Conservation (phyloP, 2,329 filamentous ascomycete genomes). For the Aspergillus ustus region DNA sequence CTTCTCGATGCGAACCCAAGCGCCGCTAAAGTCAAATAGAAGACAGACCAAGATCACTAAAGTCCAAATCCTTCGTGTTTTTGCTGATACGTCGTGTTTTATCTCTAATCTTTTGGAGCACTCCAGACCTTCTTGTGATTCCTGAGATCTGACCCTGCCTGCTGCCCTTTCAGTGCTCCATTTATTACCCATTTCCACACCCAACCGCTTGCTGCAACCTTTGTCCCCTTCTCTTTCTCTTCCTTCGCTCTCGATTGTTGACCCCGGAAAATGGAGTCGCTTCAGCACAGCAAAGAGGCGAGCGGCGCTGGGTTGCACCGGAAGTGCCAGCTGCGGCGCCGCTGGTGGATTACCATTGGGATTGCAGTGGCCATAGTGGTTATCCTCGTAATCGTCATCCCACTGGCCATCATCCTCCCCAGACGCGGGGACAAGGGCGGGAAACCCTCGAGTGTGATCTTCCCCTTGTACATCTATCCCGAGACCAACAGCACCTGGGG, state of each 20-base stretch:
- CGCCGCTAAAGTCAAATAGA: conserved; percentile 2
- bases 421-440: conserved; percentile 8
- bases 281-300: conserved; percentile 10
- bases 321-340: conserved; percentile 16
- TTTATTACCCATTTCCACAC: conserved; percentile 6
- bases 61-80: background rate
- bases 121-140: background rate
- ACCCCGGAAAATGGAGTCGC: conserved; percentile 9
- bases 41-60: background rate
- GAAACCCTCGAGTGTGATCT: conserved; percentile 21
- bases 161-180: background rate
- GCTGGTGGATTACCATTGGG: conserved; percentile 19
- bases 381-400: conserved; percentile 23
- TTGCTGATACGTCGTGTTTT: conserved; percentile 2
- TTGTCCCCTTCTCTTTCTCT: background rate
- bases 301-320: conserved; percentile 8
- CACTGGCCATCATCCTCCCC: conserved; percentile 19
- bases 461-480: conserved; percentile 34
- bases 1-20: background rate
- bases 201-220: background rate
- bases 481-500: conserved; percentile 26
- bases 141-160: background rate
- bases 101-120: background rate
- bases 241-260: background rate
- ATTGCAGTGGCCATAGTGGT: conserved; percentile 17